phyloP scores from a whole-genome alignment of 257 asterid species.

The Cruciata laevipes region DNA sequence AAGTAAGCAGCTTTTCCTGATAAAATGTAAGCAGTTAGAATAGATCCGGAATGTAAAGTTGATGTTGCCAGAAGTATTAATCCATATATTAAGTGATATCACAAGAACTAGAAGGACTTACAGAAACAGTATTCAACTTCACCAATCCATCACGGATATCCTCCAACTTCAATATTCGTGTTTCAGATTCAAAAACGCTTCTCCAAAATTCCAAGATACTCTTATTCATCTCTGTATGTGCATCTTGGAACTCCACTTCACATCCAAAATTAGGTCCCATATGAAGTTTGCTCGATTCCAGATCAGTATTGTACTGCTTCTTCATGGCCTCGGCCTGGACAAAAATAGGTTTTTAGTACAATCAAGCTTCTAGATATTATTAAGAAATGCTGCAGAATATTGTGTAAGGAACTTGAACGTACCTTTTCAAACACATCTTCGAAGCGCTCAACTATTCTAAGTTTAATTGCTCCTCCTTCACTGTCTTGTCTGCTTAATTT shows the following conservation, averaged over 20 bases:
- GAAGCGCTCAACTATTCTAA: conserved; percentile 49
- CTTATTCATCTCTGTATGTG: conserved; percentile 36
- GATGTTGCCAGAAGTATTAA: neutral
- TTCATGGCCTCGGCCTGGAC: conserved; percentile 52
- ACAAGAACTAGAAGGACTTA: conserved; percentile 31
- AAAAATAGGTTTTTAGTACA: neutral
- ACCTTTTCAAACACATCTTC: conserved; percentile 55
- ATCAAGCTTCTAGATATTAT: neutral
- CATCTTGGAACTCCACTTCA: conserved; percentile 33
- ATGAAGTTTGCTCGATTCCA: conserved; percentile 17
- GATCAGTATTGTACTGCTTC: conserved; percentile 34
- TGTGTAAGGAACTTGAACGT: conserved; percentile 6
- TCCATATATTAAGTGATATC: neutral
- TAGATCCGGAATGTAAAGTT: conserved; percentile 4
- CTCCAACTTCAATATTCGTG: conserved; percentile 46
- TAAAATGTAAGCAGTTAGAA: conserved; percentile 10
- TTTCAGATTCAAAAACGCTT: conserved; percentile 45
- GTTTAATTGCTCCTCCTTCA: conserved; percentile 36
- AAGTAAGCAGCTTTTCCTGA: conserved; percentile 64
- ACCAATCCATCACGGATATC: conserved; percentile 41
- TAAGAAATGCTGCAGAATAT: neutral
- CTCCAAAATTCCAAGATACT: conserved; percentile 42
- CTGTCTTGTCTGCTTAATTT: conserved; percentile 29
- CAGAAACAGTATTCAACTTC: conserved; percentile 45
- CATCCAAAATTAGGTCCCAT: conserved; percentile 22